Evolutionary conservation across 2,329 filamentous ascomycete species (phyloP).

Genomic region (Fusarium chuoi): DNA sequence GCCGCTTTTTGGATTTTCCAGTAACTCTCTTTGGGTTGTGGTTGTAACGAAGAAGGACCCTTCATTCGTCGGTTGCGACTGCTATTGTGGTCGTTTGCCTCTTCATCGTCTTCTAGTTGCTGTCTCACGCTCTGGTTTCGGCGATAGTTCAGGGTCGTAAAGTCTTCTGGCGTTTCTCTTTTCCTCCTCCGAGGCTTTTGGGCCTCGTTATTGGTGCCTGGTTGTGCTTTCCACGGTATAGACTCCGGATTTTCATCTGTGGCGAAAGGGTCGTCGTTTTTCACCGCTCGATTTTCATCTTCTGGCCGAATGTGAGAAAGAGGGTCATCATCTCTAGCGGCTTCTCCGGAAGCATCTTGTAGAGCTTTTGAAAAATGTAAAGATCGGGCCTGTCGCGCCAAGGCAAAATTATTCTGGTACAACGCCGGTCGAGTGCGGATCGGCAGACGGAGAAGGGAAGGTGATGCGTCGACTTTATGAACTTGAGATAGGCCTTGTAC

Average conservation of each 20-base stretch:
- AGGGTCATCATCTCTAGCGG: not conserved
- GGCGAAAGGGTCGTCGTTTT: not conserved
- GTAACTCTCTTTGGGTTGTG: slow-evolving; percentile 51
- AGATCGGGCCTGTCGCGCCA: slow-evolving; percentile 38
- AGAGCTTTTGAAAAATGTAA: slow-evolving; percentile 36
- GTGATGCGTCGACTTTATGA: slow-evolving; percentile 46
- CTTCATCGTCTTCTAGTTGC: not conserved
- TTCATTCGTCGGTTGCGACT: slow-evolving; percentile 11
- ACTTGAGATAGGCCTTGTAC: slow-evolving; percentile 57
- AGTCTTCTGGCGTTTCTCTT: not conserved
- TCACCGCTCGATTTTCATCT: slow-evolving; percentile 4
- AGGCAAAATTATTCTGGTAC: slow-evolving; percentile 23
- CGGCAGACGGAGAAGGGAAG: slow-evolving; percentile 31
- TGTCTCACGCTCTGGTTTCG: not conserved
- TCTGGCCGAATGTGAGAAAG: not conserved
- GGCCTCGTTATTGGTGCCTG: not conserved
- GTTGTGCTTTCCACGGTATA: slow-evolving; percentile 16
- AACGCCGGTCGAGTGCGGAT: slow-evolving; percentile 14
- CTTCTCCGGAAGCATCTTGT: slow-evolving; percentile 27
- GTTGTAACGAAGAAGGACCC: slow-evolving; percentile 24
- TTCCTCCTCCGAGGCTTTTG: not conserved
- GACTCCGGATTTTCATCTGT: not conserved
- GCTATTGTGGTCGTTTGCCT: not conserved
- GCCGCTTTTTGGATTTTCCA: slow-evolving; percentile 84
- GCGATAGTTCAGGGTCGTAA: not conserved